Evolutionary conservation across 768 basidiomycete species (phyloP).

Genomic region (Trametes elegans): DNA sequence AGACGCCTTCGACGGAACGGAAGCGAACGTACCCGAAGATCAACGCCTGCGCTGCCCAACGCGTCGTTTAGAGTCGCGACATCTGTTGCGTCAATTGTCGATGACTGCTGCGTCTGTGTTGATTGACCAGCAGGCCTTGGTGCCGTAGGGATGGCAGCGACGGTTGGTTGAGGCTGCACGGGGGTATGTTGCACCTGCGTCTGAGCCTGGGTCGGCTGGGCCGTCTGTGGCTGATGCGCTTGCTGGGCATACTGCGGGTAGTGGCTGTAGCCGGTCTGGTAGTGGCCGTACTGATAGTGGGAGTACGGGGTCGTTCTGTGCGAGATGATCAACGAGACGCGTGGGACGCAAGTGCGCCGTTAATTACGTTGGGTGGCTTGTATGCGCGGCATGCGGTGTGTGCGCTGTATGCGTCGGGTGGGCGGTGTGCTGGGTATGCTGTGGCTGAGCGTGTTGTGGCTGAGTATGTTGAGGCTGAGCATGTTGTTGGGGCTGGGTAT

Average conservation of each 20-base stretch:
- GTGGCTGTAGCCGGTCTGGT: conserved; percentile 40
- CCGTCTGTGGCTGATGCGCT: conserved; percentile 21
- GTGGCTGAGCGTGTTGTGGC: too few species aligned
- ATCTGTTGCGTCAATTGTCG: conserved; percentile 57
- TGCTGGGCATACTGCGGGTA: conserved; percentile 41
- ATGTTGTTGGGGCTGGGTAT: conserved; percentile 43
- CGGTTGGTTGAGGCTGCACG: conserved; percentile 1
- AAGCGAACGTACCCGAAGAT: conserved; percentile 58
- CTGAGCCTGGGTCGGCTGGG: conserved; percentile 24
- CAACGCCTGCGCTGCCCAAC: conserved; percentile 82
- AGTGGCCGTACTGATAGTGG: conserved; percentile 43
- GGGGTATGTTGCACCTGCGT: conserved; percentile 11
- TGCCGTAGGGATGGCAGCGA: conserved; percentile 8
- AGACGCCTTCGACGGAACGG: too few species aligned
- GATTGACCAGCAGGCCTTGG: conserved; percentile 11
- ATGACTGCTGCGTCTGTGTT: conserved; percentile 7
- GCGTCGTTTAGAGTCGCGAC: conserved; percentile 82
- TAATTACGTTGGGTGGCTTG: conserved; percentile 17
- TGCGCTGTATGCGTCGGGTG: conserved; percentile 14
- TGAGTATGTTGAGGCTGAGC: conserved; percentile 20
- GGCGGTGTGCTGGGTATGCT: not conserved
- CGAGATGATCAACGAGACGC: not conserved
- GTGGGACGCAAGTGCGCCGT: not conserved
- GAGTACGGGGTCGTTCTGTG: conserved; percentile 19
- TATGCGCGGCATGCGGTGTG: conserved; percentile 5